Evolutionary conservation across 2,329 filamentous ascomycete genomes (phyloP).

Genomic region (Colletotrichum paranaense): DNA sequence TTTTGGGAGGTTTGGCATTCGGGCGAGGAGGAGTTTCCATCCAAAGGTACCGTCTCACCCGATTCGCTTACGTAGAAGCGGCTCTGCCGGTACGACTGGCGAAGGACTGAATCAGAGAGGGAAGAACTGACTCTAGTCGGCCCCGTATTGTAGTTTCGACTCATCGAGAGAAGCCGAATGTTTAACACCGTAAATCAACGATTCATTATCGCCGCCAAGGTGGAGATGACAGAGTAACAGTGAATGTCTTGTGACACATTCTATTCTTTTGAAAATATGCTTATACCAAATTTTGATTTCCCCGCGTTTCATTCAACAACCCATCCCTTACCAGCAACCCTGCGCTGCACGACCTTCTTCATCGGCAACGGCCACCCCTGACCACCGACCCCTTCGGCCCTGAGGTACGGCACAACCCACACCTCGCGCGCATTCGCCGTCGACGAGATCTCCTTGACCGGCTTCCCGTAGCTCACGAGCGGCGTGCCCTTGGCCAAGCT

Average conservation of each 20-base stretch:
- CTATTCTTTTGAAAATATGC: neutral
- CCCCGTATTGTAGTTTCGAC: neutral
- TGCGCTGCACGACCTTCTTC: slow-evolving; percentile 85
- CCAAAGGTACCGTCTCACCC: neutral
- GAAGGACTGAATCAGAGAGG: neutral
- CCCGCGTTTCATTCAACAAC: slow-evolving; percentile 63
- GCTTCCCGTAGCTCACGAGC: slow-evolving; percentile 86
- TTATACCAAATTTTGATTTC: neutral
- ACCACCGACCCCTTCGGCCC: slow-evolving; percentile 73
- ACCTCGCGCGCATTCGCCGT: slow-evolving; percentile 71
- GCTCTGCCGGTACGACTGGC: neutral
- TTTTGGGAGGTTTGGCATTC: neutral
- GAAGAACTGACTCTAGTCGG: neutral
- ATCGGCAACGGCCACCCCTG: slow-evolving; percentile 87
- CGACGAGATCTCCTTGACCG: slow-evolving; percentile 80
- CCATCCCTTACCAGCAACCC: slow-evolving; percentile 79
- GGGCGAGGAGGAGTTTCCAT: neutral
- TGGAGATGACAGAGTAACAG: neutral
- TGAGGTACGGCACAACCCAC: slow-evolving; percentile 83
- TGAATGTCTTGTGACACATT: neutral
- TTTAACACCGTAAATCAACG: neutral
- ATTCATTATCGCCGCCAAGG: neutral
- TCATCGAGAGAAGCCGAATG: neutral
- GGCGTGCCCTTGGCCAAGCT: slow-evolving; percentile 87
- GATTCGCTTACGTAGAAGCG: neutral